Evolutionary conservation across 73 alveolate genomes (phyloP), one percentile per base, ranked within the genome.

Genomic region (Breviolum minutum): DNA sequence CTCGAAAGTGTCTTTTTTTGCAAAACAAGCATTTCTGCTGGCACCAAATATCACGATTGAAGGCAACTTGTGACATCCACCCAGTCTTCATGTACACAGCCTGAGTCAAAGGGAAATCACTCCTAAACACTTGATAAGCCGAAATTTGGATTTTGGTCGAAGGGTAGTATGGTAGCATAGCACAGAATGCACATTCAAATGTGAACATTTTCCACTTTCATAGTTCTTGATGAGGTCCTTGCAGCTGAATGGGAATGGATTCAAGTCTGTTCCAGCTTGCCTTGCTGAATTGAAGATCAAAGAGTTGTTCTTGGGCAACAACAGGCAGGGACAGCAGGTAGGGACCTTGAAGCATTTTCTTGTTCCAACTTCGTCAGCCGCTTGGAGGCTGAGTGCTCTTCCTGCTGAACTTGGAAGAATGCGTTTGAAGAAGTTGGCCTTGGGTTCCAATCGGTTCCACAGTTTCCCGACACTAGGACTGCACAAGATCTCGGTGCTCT

Each of bases 301-400:
- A 24, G 97, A 91, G n/a, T 60, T 91, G 14, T 91, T n/a, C 80
- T 54, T 91, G 68, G 97, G 97, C 62, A 79, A 79, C 89, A 91
- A 91, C 80, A 91, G 97, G 97, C 79, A 5, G 79, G 80, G 62
- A 11, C 32, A 40, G 0, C 64, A 30, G 24, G 64, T 14, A 16
- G 27, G 88, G 64, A 30, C 63, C 88, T 12, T 12, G 88, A 73
- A 32, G n/a, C 83, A 73, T 73, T 24, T 73, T 73, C 48, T 14
- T 63, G 32, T 40, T 40, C 54, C 54, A 40, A 40, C 54, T 40
- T 40, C 77, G 77, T 77, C 63, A 8, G 3, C 7, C 27, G 30
- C 69, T n/a, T 13, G 14, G 40, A 85, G 94, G 94, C 94, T 85
- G 20, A 74, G 77, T 8, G 14, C 61, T 13, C 94, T 85, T 62